Percentiles rank a stretch among this genome's conserved stretches.
Conservation (phyloP, 2,329 filamentous ascomycete species). For the Elsinoe fawcettii region DNA sequence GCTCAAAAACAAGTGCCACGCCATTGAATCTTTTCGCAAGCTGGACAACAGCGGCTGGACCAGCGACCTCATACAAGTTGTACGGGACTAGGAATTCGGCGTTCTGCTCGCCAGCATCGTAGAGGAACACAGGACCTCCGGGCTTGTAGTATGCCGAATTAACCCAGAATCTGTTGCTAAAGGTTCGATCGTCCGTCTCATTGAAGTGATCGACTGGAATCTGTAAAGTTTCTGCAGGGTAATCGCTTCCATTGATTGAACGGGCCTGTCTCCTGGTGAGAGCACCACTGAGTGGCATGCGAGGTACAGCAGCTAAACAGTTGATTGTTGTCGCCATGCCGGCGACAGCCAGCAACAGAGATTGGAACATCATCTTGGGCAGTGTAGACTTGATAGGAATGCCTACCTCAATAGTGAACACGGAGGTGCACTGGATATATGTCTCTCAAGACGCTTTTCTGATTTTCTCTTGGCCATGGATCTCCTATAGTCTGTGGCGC, state of each 20-base stretch:
- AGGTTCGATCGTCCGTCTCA: slow-evolving; percentile 18
- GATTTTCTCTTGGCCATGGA: not conserved
- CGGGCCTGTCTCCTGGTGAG: not conserved
- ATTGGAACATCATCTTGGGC: not conserved
- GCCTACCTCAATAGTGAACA: not conserved
- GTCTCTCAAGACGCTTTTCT: not conserved
- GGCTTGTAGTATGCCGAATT: slow-evolving; percentile 19
- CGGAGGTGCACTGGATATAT: not conserved
- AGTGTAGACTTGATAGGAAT: not conserved
- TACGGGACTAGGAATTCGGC: slow-evolving; percentile 18
- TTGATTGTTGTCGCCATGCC: not conserved
- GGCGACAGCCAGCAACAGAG: not conserved
- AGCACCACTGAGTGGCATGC: slow-evolving; percentile 1
- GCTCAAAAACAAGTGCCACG: slow-evolving; percentile 21
- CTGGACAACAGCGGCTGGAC: slow-evolving; percentile 18
- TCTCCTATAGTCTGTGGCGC: not conserved
- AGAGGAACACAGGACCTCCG: slow-evolving; percentile 21
- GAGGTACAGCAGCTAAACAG: not conserved
- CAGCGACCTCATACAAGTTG: slow-evolving; percentile 19
- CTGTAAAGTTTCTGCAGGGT: slow-evolving; percentile 14
- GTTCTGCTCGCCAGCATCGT: slow-evolving; percentile 20
- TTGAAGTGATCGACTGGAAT: slow-evolving; percentile 23
- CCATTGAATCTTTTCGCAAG: slow-evolving; percentile 20
- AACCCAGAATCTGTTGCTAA: slow-evolving; percentile 19
- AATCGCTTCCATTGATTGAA: slow-evolving; percentile 15